These are phyloP conservation scores for Leptographium wingfieldii DNA, from an alignment of 2,329 filamentous ascomycete species.

Conservation along the genomic window DNA sequence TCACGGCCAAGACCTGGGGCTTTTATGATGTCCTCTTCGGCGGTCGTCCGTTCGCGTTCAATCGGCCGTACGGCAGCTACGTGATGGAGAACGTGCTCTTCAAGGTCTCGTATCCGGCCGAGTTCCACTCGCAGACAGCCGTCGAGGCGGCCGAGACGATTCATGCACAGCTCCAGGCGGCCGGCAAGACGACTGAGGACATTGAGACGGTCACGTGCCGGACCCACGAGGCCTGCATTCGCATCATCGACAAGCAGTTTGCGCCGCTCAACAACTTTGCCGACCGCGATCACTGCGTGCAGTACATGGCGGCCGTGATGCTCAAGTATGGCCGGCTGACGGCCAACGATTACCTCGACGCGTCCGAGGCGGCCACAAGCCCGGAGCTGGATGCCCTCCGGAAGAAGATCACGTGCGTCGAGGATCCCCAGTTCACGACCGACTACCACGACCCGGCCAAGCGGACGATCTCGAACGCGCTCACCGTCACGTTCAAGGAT, in stretches of 20 bases:
- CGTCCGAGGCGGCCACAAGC: slow-evolving; percentile 81
- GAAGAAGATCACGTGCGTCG: slow-evolving; percentile 88
- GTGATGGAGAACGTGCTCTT: slow-evolving; percentile 99
- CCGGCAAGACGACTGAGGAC: slow-evolving; percentile 85
- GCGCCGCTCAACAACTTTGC: slow-evolving; percentile 96
- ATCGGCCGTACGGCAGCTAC: slow-evolving; percentile 92
- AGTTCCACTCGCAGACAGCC: slow-evolving; percentile 98
- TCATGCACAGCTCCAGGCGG: slow-evolving; percentile 64
- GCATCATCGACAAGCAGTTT: slow-evolving; percentile 97
- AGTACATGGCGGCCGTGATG: slow-evolving; percentile 98
- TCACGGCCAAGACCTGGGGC: slow-evolving; percentile 87
- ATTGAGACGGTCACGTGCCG: slow-evolving; percentile 90
- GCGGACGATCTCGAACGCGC: slow-evolving; percentile 92
- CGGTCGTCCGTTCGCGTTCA: slow-evolving; percentile 91
- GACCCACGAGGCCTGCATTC: slow-evolving; percentile 95
- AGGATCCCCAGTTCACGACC: slow-evolving; percentile 85
- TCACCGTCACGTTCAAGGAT: slow-evolving; percentile 90
- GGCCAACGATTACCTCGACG: slow-evolving; percentile 87
- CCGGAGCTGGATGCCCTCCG: slow-evolving; percentile 82
- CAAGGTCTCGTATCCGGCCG: slow-evolving; percentile 79
- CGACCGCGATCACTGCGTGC: slow-evolving; percentile 97
- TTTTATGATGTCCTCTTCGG: slow-evolving; percentile 99
- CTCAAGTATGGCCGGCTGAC: slow-evolving; percentile 88
- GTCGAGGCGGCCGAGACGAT: slow-evolving; percentile 90
- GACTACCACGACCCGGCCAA: slow-evolving; percentile 93